Evolutionary conservation across 2,329 filamentous ascomycete species (phyloP).

Genomic region (Cytospora chrysosperma): DNA sequence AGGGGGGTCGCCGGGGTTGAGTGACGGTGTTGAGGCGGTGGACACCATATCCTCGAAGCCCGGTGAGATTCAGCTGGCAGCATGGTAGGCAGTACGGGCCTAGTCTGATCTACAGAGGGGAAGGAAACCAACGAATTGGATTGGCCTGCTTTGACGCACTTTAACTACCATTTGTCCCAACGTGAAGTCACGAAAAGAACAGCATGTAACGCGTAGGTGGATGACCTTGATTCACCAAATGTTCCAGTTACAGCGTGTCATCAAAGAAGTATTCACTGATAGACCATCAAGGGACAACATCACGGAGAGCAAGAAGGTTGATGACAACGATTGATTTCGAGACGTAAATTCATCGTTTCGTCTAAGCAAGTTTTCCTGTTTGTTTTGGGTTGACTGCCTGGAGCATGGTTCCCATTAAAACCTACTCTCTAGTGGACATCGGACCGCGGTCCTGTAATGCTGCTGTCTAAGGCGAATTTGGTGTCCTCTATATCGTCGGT

Average conservation of each 20-base stretch:
- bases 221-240: neutral
- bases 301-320: neutral
- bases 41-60: neutral
- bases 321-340: constrained; percentile 16
- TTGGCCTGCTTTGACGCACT: neutral
- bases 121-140: neutral
- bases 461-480: constrained; percentile 13
- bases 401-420: constrained; percentile 16
- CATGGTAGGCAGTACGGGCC: neutral
- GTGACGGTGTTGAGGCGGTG: neutral
- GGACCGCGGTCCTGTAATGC: constrained; percentile 12
- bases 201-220: neutral
- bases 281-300: neutral
- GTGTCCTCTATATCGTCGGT: constrained; percentile 13
- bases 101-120: neutral
- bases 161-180: neutral
- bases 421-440: constrained; percentile 18
- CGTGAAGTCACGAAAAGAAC: neutral
- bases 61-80: neutral
- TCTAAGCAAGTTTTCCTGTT: constrained; percentile 24
- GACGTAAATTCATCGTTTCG: constrained; percentile 21
- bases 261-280: neutral
- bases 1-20: neutral
- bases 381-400: constrained; percentile 22
- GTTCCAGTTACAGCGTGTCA: neutral